Evolutionary conservation across 768 basidiomycete species (phyloP).

Genomic region (Ephemerocybe angulata): DNA sequence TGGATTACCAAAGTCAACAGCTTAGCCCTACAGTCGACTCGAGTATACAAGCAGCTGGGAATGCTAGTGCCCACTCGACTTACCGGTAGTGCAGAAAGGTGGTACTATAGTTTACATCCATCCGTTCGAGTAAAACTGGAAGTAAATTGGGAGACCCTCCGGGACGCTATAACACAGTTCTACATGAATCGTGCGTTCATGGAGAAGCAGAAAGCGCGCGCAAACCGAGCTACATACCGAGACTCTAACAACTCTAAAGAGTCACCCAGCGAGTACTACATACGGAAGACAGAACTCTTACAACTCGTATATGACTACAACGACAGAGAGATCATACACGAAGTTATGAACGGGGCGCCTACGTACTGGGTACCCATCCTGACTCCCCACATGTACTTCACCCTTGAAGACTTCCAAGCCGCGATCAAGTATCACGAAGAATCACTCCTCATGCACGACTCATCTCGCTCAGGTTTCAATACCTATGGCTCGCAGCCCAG

Average conservation of each 20-base stretch:
- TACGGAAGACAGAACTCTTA: slow-evolving; percentile 26
- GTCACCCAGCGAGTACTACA: slow-evolving; percentile 32
- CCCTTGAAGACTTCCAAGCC: slow-evolving; percentile 18
- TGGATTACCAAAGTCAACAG: slow-evolving; percentile 28
- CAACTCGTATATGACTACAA: slow-evolving; percentile 5
- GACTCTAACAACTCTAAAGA: slow-evolving; percentile 23
- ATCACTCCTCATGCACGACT: slow-evolving; percentile 12
- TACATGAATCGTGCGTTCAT: slow-evolving; percentile 31
- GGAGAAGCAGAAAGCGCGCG: slow-evolving; percentile 25
- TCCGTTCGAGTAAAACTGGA: slow-evolving; percentile 12
- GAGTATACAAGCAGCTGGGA: slow-evolving; percentile 26
- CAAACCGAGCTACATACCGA: slow-evolving; percentile 24
- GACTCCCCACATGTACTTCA: slow-evolving; percentile 19
- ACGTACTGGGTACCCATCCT: slow-evolving; percentile 24
- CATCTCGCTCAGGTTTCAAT: neutral
- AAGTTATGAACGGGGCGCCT: slow-evolving; percentile 33
- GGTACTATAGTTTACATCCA: slow-evolving; percentile 26
- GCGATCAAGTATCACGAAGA: slow-evolving; percentile 23
- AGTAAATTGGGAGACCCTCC: slow-evolving; percentile 27
- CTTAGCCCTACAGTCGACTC: slow-evolving; percentile 14
- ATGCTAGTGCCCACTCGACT: slow-evolving; percentile 26
- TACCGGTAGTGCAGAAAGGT: slow-evolving; percentile 23
- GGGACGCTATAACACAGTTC: slow-evolving; percentile 21
- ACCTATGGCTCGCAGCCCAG: neutral
- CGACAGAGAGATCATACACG: slow-evolving; percentile 29